phyloP scores from a whole-genome alignment of 306 rosid species.

The Sicyos edulis region DNA sequence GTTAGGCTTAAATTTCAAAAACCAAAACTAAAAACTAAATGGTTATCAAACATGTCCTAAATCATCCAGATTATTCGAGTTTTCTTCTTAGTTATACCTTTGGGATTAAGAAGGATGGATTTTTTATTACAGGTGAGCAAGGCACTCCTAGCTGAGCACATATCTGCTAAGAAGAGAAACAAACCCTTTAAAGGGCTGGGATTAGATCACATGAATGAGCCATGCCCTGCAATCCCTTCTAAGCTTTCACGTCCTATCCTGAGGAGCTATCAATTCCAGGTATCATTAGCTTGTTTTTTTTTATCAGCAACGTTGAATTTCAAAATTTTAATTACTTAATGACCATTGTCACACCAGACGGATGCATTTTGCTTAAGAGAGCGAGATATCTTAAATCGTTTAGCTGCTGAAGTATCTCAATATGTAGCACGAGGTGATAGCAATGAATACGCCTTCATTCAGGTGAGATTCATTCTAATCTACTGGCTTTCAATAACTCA shows the following conservation, averaged over 20 bases:
- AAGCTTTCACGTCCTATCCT: constrained; percentile 50
- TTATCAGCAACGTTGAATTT: too few relatives aligned
- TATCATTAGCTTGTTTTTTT: too few relatives aligned
- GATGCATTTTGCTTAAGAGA: constrained; percentile 79
- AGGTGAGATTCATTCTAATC: constrained; percentile 37
- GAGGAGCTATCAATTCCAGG: constrained; percentile 63
- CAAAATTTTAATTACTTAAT: too few relatives aligned
- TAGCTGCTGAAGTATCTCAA: constrained; percentile 63
- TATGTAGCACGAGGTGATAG: constrained; percentile 61
- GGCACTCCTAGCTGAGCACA: constrained; percentile 66
- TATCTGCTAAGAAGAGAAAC: constrained; percentile 48
- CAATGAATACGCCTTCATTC: constrained; percentile 59
- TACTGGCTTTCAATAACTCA: constrained; percentile 1
- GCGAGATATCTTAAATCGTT: constrained; percentile 63
- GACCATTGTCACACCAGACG: too few relatives aligned
- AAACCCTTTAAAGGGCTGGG: constrained; percentile 70
- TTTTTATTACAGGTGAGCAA: constrained; percentile 69
- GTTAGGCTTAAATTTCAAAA: too few relatives aligned
- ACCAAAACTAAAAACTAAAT: too few relatives aligned
- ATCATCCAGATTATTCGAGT: background rate
- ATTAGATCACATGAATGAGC: constrained; percentile 79
- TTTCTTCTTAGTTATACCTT: background rate
- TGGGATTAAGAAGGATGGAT: constrained; percentile 14
- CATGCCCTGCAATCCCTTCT: constrained; percentile 59
- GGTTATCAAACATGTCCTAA: too few relatives aligned